Evolutionary conservation across 139 green algal species (phyloP).

Genomic region (Closterium sp.): DNA sequence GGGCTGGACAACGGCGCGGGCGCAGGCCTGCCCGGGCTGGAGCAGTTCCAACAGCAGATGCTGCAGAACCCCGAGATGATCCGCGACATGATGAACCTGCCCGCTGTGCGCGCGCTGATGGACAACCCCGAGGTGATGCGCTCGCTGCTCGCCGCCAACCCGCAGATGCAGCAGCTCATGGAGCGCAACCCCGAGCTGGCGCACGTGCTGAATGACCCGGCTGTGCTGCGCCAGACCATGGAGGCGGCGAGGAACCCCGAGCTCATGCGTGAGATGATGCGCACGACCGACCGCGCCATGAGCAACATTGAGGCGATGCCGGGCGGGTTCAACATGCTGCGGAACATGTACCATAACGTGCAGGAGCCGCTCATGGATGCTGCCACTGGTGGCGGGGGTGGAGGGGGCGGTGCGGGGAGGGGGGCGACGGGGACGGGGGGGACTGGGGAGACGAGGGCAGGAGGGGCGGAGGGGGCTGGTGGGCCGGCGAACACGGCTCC

Average conservation of each 20-base stretch:
- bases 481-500: conserved; percentile 75
- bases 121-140: conserved; percentile 83
- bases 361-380: conserved; percentile 84
- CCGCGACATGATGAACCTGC: conserved; percentile 69
- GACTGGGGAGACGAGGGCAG: neutral
- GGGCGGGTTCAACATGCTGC: conserved; percentile 93
- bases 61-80: conserved; percentile 60
- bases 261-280: conserved; percentile 93
- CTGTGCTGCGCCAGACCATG: conserved; percentile 77
- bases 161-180: conserved; percentile 74
- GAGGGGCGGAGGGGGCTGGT: neutral
- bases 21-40: conserved; percentile 2
- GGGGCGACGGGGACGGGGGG: neutral
- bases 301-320: conserved; percentile 92
- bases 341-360: conserved; percentile 84
- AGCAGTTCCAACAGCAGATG: conserved; percentile 52
- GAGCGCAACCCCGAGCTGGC: conserved; percentile 86
- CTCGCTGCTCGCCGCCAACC: conserved; percentile 75
- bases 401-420: neutral
- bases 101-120: conserved; percentile 71
- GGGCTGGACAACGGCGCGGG: neutral
- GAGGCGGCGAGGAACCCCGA: conserved; percentile 80
- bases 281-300: conserved; percentile 73
- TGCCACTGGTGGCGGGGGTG: conserved; percentile 30
- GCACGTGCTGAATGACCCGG: conserved; percentile 85